These are phyloP conservation scores for Vanrija humicola DNA, from an alignment of 1,284 basidiomycete genomes.

Conservation along the genomic window DNA sequence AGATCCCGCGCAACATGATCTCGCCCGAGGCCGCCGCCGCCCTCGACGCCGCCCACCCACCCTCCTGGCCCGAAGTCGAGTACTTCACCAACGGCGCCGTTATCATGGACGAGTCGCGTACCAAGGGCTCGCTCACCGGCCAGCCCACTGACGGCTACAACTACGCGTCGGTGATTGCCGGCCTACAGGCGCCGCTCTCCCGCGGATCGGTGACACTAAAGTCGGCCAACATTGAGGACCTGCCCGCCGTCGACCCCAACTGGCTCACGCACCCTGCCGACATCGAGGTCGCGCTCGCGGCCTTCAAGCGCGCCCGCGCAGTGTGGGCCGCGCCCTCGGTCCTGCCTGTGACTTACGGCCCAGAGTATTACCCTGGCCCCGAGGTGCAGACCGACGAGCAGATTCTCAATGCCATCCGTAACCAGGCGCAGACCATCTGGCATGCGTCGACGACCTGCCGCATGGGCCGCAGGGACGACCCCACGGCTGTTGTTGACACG, in stretches of 20 bases:
- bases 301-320: conserved; percentile 1
- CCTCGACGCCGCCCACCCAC: background rate
- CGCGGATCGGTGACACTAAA: background rate
- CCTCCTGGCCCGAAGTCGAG: conserved; percentile 1
- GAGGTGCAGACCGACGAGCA: conserved; percentile 1
- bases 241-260: background rate
- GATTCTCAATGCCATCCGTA: background rate
- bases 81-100: background rate
- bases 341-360: background rate
- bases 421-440: conserved; percentile 1
- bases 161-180: conserved; percentile 3
- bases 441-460: conserved; percentile 2
- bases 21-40: background rate
- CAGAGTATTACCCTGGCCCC: conserved; percentile 2
- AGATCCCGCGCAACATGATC: background rate
- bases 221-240: background rate
- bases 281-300: conserved; percentile 1
- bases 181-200: background rate
- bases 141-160: conserved; percentile 1
- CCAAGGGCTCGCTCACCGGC: too few species aligned
- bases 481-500: conserved; percentile 5
- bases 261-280: conserved; percentile 6
- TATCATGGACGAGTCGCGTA: too few species aligned
- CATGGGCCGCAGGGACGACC: conserved; percentile 5
- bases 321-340: background rate